A percentile compares a stretch with the other conserved stretches of the same genome.
phyloP scores from a whole-genome alignment of 768 basidiomycete genomes.

The Tulasnella sp. region DNA sequence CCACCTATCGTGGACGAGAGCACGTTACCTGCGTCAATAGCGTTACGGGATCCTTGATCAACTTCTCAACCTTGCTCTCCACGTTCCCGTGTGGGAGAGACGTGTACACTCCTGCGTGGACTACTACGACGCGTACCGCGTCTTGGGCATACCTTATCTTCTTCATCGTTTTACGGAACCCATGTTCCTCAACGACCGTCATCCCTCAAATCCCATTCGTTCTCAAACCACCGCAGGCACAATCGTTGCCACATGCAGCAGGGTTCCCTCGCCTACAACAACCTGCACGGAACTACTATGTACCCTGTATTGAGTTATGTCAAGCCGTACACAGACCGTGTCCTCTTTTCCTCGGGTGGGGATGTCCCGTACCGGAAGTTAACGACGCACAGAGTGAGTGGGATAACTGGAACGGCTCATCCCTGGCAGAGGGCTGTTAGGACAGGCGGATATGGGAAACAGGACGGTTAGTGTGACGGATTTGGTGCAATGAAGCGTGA shows the following conservation, averaged over 20 bases:
- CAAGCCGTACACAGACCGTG: too few species aligned
- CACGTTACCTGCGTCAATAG: constrained; percentile 48
- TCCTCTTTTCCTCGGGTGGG: too few species aligned
- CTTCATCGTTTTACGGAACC: constrained; percentile 70
- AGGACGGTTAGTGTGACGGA: too few species aligned
- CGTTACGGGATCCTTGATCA: constrained; percentile 58
- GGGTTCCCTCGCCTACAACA: constrained; percentile 40
- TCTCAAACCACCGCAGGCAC: neutral
- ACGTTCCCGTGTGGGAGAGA: constrained; percentile 81
- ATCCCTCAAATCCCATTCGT: constrained; percentile 4
- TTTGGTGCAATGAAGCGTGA: too few species aligned
- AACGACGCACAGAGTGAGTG: too few species aligned
- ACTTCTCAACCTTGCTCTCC: constrained; percentile 68
- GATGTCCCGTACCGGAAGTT: constrained; percentile 34
- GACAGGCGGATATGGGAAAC: too few species aligned
- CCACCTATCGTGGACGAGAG: constrained; percentile 35
- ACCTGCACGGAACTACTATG: too few species aligned
- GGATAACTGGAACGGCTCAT: too few species aligned
- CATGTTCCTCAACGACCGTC: constrained; percentile 31
- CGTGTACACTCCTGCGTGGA: constrained; percentile 71
- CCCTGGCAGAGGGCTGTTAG: neutral
- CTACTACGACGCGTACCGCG: constrained; percentile 67
- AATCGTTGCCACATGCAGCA: constrained; percentile 43
- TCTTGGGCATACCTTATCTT: constrained; percentile 73
- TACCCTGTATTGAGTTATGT: too few species aligned